Evolutionary conservation across 495 filamentous ascomycete species (phyloP).

Genomic region (Hyaloscypha variabilis): DNA sequence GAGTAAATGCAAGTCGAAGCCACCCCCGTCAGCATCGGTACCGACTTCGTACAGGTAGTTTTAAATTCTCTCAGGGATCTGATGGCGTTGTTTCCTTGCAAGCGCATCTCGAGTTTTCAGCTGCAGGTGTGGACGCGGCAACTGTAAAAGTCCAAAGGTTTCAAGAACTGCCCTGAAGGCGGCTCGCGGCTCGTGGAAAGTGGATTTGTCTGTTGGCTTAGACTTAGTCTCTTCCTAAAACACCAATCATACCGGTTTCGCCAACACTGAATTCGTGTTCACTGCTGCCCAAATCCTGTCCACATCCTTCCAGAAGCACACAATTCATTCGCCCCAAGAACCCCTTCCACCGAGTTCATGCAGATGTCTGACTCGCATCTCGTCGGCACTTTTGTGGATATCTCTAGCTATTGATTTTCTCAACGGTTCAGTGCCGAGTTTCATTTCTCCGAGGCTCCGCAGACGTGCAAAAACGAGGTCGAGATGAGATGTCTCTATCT

Average conservation of each 20-base stretch:
- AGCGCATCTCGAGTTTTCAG: neutral
- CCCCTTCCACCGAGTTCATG: neutral
- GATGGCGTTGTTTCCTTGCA: neutral
- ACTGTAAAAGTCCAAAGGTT: neutral
- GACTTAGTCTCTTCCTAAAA: neutral
- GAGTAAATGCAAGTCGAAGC: neutral
- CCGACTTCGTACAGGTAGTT: neutral
- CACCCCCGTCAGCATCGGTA: neutral
- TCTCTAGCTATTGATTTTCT: neutral
- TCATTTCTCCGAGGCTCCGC: neutral
- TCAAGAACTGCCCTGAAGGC: neutral
- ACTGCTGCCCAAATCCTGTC: neutral
- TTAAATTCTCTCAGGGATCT: no score
- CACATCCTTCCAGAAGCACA: neutral
- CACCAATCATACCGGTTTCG: neutral
- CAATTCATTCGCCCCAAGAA: neutral
- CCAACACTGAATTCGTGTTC: neutral
- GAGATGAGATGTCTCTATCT: neutral
- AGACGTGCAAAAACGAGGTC: neutral
- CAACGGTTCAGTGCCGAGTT: neutral
- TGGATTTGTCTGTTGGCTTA: neutral
- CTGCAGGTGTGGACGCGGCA: neutral
- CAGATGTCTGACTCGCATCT: neutral
- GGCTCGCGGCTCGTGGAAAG: constrained; percentile 1
- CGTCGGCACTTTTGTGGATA: neutral